phyloP scores from a whole-genome alignment of 2,329 filamentous ascomycete species.

The Aspergillus caelatus region DNA sequence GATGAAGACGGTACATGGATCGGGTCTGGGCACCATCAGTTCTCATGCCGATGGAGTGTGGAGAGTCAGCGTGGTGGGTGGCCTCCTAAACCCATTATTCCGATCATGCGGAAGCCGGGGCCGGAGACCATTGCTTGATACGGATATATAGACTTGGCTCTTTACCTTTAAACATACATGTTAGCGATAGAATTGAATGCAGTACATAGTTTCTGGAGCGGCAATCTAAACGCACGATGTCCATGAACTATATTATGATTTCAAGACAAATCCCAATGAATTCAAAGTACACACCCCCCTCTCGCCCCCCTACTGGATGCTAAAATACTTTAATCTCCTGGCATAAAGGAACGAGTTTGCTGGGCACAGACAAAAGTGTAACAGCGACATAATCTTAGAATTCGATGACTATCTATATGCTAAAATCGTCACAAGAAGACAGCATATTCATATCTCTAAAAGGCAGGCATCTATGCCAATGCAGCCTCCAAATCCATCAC shows the following conservation, averaged over 20 bases:
- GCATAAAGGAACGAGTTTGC: not conserved
- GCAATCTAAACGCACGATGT: not conserved
- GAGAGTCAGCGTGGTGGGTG: constrained; percentile 17
- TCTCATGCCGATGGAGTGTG: constrained; percentile 10
- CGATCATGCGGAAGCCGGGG: constrained; percentile 12
- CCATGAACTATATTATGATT: not conserved
- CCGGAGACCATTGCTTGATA: constrained; percentile 14
- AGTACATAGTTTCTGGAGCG: not conserved
- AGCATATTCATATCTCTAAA: not conserved
- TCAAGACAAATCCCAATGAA: not conserved
- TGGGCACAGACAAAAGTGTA: not conserved
- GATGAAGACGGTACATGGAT: constrained; percentile 9
- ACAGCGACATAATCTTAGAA: not conserved
- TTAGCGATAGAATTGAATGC: not conserved
- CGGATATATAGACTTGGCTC: not conserved
- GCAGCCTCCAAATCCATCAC: constrained; percentile 21
- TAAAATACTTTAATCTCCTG: not conserved
- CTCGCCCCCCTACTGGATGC: not conserved
- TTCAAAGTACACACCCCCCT: too few species aligned
- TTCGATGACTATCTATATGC: not conserved
- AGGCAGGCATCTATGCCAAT: not conserved
- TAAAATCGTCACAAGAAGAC: not conserved
- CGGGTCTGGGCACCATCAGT: constrained; percentile 22
- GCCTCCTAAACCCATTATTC: constrained; percentile 23
- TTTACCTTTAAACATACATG: not conserved